These are phyloP conservation scores for Cercospora sp. DNA, from an alignment of 2,329 filamentous ascomycete species.

Conservation along the genomic window DNA sequence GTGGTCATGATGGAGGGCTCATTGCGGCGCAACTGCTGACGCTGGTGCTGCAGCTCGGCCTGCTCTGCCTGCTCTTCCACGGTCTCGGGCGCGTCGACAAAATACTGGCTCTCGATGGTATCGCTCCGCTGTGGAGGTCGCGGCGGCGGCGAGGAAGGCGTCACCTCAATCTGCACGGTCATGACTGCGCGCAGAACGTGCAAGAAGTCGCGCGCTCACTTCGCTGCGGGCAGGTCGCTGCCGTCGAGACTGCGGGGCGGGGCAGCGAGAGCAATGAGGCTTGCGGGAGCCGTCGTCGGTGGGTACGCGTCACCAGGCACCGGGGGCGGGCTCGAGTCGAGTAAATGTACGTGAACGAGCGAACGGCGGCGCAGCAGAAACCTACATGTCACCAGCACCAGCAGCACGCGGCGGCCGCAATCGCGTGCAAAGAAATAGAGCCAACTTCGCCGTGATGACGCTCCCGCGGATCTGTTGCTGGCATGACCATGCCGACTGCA, in stretches of 20 bases:
- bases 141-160: conserved; percentile 20
- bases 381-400: neutral
- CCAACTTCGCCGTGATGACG: conserved; percentile 3
- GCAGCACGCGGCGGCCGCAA: neutral
- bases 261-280: neutral
- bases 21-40: conserved; percentile 30
- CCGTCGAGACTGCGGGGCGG: neutral
- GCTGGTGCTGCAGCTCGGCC: conserved; percentile 22
- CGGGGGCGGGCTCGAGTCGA: neutral
- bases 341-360: neutral
- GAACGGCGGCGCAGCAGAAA: neutral
- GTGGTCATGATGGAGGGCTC: conserved; percentile 32
- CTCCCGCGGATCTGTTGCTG: conserved; percentile 3
- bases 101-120: conserved; percentile 35
- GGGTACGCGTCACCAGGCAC: neutral
- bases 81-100: conserved; percentile 36
- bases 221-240: neutral
- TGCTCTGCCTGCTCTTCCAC: conserved; percentile 24
- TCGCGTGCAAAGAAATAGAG: neutral
- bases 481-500: conserved; percentile 2
- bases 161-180: conserved; percentile 18
- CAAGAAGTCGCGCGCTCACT: neutral
- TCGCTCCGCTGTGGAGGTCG: conserved; percentile 26
- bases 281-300: neutral
- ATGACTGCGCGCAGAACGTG: neutral